phyloP scores from a whole-genome alignment of 768 basidiomycete genomes.

The Mycena floridula region DNA sequence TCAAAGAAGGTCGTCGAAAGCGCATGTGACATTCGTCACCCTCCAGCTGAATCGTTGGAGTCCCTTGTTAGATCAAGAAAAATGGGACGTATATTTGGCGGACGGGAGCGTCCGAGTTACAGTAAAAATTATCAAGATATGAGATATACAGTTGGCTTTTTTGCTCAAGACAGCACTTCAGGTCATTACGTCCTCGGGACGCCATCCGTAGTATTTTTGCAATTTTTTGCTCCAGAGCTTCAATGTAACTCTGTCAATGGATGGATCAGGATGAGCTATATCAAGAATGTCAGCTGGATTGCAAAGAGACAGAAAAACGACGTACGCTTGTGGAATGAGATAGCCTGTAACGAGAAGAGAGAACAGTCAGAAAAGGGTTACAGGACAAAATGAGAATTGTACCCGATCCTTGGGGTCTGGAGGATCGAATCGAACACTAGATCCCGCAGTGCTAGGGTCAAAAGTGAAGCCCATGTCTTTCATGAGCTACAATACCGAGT shows the following conservation, averaged over 20 bases:
- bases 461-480: conserved; percentile 71
- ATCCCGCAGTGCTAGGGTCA: conserved; percentile 72
- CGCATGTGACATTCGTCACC: too few relatives aligned
- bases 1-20: too few relatives aligned
- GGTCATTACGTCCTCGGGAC: conserved; percentile 32
- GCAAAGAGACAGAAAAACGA: conserved; percentile 13
- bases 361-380: background rate
- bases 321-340: conserved; percentile 75
- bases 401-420: conserved; percentile 47
- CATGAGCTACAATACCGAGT: conserved; percentile 49
- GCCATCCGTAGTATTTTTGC: conserved; percentile 66
- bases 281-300: conserved; percentile 5
- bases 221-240: conserved; percentile 52
- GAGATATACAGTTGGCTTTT: too few relatives aligned
- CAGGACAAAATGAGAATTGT: conserved; percentile 14
- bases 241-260: conserved; percentile 44
- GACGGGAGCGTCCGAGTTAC: too few relatives aligned
- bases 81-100: too few relatives aligned
- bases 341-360: conserved; percentile 36
- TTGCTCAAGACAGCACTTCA: too few relatives aligned
- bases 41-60: too few relatives aligned
- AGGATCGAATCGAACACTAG: conserved; percentile 78
- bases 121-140: too few relatives aligned
- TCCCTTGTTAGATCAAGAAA: too few relatives aligned
- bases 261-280: conserved; percentile 71